phyloP scores from a whole-genome alignment of 2,329 filamentous ascomycete species.

The Didymella sp. region DNA sequence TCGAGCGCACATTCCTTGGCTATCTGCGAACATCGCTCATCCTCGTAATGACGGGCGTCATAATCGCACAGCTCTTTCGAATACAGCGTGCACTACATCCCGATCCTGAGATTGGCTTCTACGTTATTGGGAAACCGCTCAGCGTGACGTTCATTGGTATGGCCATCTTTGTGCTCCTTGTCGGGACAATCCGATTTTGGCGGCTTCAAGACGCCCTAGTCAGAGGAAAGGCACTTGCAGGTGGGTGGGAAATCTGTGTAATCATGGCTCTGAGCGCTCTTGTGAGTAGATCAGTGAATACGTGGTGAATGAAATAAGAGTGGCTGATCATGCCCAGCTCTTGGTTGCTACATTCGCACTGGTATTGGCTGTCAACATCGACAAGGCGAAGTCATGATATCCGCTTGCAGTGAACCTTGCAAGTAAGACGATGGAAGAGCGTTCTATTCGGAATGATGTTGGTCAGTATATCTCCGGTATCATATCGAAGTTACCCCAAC shows the following conservation, averaged over 20 bases:
- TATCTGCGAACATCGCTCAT: conserved; percentile 74
- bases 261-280: conserved; percentile 57
- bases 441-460: neutral
- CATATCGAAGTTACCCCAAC: conserved; percentile 2
- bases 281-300: conserved; percentile 52
- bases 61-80: conserved; percentile 72
- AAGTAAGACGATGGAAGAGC: neutral
- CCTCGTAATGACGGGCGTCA: conserved; percentile 71
- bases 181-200: conserved; percentile 68
- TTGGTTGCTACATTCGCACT: conserved; percentile 28
- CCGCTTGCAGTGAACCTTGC: neutral
- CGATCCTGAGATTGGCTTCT: conserved; percentile 63
- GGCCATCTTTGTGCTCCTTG: conserved; percentile 57
- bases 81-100: conserved; percentile 60
- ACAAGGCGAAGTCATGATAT: conserved; percentile 14
- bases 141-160: conserved; percentile 57
- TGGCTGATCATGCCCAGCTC: conserved; percentile 21
- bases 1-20: conserved; percentile 76
- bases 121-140: conserved; percentile 66
- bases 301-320: too few species aligned
- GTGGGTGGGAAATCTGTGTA: conserved; percentile 64
- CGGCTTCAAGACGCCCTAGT: conserved; percentile 66
- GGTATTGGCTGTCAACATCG: conserved; percentile 27
- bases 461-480: neutral
- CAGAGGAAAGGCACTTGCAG: conserved; percentile 63